Percentiles rank a stretch among this genome's conserved stretches.
Conservation (phyloP, 768 basidiomycete species). For the Pisolithus orientalis region DNA sequence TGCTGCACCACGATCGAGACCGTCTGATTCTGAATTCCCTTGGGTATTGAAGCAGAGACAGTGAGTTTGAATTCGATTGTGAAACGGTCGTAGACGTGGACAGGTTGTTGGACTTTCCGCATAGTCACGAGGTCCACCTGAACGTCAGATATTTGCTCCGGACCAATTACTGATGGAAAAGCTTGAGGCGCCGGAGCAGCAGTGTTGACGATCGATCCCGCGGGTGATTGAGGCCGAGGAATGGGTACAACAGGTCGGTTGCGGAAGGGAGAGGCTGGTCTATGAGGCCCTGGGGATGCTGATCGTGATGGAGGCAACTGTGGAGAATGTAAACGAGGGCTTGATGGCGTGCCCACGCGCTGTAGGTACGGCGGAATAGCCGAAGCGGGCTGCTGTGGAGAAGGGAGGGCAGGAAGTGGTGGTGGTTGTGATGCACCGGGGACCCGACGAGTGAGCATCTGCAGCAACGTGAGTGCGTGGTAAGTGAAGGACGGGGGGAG, state of each 20-base stretch:
- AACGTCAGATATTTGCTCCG: constrained; percentile 32
- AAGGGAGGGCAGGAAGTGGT: constrained; percentile 6
- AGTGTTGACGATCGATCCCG: constrained; percentile 19
- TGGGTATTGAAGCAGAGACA: constrained; percentile 40
- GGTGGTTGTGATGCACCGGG: constrained; percentile 37
- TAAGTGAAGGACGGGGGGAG: background rate
- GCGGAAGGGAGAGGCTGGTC: constrained; percentile 39
- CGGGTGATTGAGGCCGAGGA: constrained; percentile 26
- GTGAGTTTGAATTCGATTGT: constrained; percentile 47
- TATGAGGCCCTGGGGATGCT: constrained; percentile 45
- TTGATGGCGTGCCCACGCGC: constrained; percentile 35
- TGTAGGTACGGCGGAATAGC: constrained; percentile 78
- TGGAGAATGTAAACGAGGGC: constrained; percentile 55
- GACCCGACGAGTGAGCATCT: constrained; percentile 78
- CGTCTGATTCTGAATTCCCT: constrained; percentile 31
- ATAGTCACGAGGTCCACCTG: constrained; percentile 54
- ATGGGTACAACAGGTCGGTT: constrained; percentile 19
- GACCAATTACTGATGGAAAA: constrained; percentile 10
- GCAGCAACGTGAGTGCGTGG: background rate
- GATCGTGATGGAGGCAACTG: constrained; percentile 47
- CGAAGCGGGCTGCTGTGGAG: constrained; percentile 45
- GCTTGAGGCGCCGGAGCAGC: constrained; percentile 8
- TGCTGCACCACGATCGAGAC: constrained; percentile 62
- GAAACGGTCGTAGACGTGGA: constrained; percentile 56
- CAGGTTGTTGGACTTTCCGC: constrained; percentile 37